Percentiles rank a stretch among this genome's conserved stretches.
These are phyloP conservation scores for Colletotrichum somersetense DNA, from an alignment of 2,329 filamentous ascomycete species.

Conservation along the genomic window DNA sequence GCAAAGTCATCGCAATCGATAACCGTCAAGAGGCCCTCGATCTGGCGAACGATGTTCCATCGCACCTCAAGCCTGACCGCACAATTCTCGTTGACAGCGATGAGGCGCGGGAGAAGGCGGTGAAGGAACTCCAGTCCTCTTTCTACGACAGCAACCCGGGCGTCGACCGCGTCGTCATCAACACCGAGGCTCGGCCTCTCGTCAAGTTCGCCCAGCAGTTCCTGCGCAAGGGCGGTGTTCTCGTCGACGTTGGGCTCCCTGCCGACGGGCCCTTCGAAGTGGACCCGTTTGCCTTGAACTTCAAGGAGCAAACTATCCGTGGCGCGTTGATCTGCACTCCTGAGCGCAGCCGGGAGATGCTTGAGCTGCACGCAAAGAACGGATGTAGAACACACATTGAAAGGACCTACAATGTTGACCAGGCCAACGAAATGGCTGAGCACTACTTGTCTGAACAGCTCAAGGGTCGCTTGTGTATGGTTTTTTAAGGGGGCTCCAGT, in stretches of 20 bases:
- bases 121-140: constrained; percentile 34
- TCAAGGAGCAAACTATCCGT: constrained; percentile 43
- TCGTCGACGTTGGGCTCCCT: constrained; percentile 41
- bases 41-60: constrained; percentile 37
- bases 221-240: constrained; percentile 40
- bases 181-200: constrained; percentile 32
- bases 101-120: constrained; percentile 28
- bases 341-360: constrained; percentile 42
- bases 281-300: constrained; percentile 42
- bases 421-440: constrained; percentile 41
- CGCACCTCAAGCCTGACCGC: constrained; percentile 38
- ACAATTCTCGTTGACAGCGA: constrained; percentile 36
- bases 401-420: constrained; percentile 40
- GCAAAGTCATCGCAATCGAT: constrained; percentile 45
- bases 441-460: constrained; percentile 41
- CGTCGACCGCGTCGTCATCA: constrained; percentile 44
- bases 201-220: constrained; percentile 42
- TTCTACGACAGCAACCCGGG: constrained; percentile 42
- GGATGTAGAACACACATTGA: constrained; percentile 40
- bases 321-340: constrained; percentile 42
- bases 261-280: constrained; percentile 42
- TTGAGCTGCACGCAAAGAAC: constrained; percentile 41
- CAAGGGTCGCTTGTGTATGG: constrained; percentile 42
- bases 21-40: constrained; percentile 42
- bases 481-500: constrained; percentile 28